These are phyloP conservation scores for Ochetophila trinervis DNA, from an alignment of 306 rosid species.

Conservation along the genomic window DNA sequence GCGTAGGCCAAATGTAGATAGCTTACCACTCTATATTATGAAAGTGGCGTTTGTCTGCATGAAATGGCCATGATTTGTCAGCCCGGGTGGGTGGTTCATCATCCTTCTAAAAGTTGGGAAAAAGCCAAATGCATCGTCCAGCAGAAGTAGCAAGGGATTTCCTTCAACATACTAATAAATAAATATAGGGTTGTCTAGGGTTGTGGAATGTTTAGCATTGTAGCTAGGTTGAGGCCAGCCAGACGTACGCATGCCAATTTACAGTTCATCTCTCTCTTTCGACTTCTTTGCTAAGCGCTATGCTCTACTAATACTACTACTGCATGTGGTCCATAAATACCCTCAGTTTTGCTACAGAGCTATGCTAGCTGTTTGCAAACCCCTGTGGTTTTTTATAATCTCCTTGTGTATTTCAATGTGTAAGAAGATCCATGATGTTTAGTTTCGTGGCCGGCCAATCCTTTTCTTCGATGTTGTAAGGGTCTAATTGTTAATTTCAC, in stretches of 20 bases:
- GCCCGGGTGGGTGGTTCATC: background rate
- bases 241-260: constrained; percentile 23
- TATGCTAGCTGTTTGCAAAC: too few species aligned
- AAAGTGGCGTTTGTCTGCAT: constrained; percentile 5
- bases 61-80: constrained; percentile 18
- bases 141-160: background rate
- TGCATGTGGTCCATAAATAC: constrained; percentile 12
- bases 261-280: constrained; percentile 14
- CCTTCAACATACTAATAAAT: background rate
- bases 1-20: background rate
- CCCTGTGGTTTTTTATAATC: too few species aligned
- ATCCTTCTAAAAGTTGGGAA: constrained; percentile 1
- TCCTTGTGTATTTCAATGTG: too few species aligned
- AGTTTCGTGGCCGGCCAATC: too few species aligned
- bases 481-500: too few species aligned
- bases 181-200: constrained; percentile 6
- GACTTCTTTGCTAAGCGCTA: background rate
- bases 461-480: too few species aligned
- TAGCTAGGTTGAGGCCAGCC: constrained; percentile 11
- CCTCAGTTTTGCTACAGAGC: too few species aligned
- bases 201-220: constrained; percentile 11
- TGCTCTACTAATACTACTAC: too few species aligned
- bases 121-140: background rate
- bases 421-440: too few species aligned
- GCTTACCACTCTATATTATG: background rate